Base-by-base conservation (phyloP, 805 yeast genomes). In the Candida tallmaniae region DNA sequence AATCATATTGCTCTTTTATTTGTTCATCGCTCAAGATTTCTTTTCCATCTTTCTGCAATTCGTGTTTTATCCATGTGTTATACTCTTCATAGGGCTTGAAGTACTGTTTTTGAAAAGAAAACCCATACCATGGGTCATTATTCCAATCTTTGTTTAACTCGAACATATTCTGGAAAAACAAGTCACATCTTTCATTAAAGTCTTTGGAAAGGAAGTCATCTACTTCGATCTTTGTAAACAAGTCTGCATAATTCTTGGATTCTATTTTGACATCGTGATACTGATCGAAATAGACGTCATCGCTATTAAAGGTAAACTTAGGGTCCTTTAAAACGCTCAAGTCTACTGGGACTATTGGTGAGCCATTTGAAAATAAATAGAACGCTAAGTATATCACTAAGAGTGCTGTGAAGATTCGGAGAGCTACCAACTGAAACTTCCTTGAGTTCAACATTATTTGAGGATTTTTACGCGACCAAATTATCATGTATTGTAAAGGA, bases 161-260 rank as follows among this genome's bases (percentile, higher is more conserved):
- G 23, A 35, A 34, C 12, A 45, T 24, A 12, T 41, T 39, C n/a
- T 47, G 40, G 37, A 54, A 53, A 36, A 44, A 56, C 6, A 42
- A 32, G 17, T 49, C 47, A 45, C 62, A 56, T 24, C 56, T 39
- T n/a, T 44, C 39, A 8, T 36, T 20, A 25, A 34, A 34, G 6
- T 34, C 32, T 9, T 35, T 34, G n/a, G 37, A 23, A 8, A 34
- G 20, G 18, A 48, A 32, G 9, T 31, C 22, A 2, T 20, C 15
- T n/a, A 32, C 3, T 9, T 34, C 30, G 16, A 40, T 26, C 23
- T 40, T 40, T 6, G 27, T n/a, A 12, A 42, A 40, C 12, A 42
- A 24, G 19, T 22, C 27, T 6, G 30, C 27, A 28, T 42, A 42
- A 21, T 40, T 40, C 9, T 24, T 23, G 2, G 39, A 21, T n/a